These are phyloP conservation scores for Lentinula sp. DNA, from an alignment of 768 basidiomycete species.

Conservation along the genomic window DNA sequence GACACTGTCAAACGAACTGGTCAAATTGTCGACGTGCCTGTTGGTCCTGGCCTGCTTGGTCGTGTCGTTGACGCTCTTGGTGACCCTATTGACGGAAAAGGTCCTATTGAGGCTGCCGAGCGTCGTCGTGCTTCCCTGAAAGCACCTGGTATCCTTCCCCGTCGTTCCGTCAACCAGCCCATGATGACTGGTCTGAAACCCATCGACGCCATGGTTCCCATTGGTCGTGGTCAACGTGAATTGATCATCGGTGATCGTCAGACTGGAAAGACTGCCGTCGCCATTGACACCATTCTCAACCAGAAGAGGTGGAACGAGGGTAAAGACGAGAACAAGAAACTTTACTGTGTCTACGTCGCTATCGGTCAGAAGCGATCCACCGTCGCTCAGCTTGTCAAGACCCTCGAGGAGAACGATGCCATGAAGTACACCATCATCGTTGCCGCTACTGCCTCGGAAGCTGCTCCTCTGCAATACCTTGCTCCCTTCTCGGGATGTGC, in stretches of 20 bases:
- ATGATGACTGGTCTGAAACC: slow-evolving; percentile 99
- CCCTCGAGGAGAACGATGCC: slow-evolving; percentile 99
- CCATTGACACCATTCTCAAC: slow-evolving; percentile 99
- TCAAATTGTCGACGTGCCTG: slow-evolving; percentile 99
- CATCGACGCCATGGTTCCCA: slow-evolving; percentile 99
- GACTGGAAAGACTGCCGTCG: slow-evolving; percentile 98
- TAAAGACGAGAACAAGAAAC: slow-evolving; percentile 93
- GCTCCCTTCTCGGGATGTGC: slow-evolving; percentile 99
- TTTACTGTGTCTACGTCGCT: slow-evolving; percentile 99
- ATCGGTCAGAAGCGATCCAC: slow-evolving; percentile 99
- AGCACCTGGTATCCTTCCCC: slow-evolving; percentile 98
- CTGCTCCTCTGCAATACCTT: slow-evolving; percentile 98
- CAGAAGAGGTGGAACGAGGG: slow-evolving; percentile 99
- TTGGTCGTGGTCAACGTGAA: slow-evolving; percentile 99
- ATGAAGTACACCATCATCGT: slow-evolving; percentile 99
- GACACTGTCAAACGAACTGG: slow-evolving; percentile 99
- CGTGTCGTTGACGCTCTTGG: slow-evolving; percentile 99
- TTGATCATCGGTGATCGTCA: slow-evolving; percentile 99
- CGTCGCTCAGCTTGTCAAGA: slow-evolving; percentile 98
- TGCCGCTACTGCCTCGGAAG: slow-evolving; percentile 98
- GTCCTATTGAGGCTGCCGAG: slow-evolving; percentile 89
- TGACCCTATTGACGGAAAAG: slow-evolving; percentile 99
- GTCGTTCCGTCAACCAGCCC: slow-evolving; percentile 99
- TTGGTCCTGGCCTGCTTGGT: slow-evolving; percentile 94
- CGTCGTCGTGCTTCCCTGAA: slow-evolving; percentile 97